Conservation (phyloP, 148 eudicot genomes). For the Hydrangea macrophylla region DNA sequence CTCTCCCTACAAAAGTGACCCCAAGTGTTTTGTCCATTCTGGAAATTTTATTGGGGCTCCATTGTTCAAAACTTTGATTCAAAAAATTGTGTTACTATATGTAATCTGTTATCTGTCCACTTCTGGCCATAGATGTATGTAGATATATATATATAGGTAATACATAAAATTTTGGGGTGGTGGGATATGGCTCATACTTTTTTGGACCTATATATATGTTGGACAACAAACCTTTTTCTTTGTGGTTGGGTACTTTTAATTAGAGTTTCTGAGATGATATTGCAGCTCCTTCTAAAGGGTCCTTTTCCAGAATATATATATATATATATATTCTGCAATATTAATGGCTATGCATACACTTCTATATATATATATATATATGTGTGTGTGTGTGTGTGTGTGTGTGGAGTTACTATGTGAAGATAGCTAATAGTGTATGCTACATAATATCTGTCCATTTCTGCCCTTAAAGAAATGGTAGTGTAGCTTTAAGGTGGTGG, state of each 20-base stretch:
- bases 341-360: not conserved
- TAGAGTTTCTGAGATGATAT: not conserved
- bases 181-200: not conserved
- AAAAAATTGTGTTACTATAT: too few species aligned
- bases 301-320: not conserved
- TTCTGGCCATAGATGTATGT: not conserved
- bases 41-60: too few species aligned
- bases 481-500: too few species aligned
- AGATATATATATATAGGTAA: too few species aligned
- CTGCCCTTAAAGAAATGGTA: too few species aligned
- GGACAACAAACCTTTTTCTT: not conserved
- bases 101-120: not conserved
- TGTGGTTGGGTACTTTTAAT: not conserved
- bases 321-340: not conserved
- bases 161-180: not conserved
- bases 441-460: too few species aligned
- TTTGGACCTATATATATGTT: not conserved
- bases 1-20: not conserved
- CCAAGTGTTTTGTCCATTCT: not conserved
- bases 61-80: too few species aligned
- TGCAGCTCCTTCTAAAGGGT: not conserved
- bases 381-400: too few species aligned
- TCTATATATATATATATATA: not conserved
- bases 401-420: too few species aligned
- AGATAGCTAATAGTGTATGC: too few species aligned